These are phyloP conservation scores for Xylariales sp. DNA, from an alignment of 2,329 filamentous ascomycete species.

Conservation along the genomic window DNA sequence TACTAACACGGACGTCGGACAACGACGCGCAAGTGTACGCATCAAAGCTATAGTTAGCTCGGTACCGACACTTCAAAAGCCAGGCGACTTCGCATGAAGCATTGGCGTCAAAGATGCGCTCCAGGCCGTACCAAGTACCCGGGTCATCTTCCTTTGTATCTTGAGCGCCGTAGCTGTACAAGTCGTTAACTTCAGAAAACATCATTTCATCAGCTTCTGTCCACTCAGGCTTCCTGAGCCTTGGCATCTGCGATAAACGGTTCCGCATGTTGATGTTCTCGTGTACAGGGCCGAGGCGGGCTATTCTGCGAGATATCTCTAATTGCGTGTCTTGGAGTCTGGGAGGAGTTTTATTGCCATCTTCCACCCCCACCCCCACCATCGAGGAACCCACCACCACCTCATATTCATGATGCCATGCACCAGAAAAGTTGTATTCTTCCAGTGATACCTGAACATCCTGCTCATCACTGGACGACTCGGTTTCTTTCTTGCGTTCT, in stretches of 20 bases:
- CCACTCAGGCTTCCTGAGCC: background rate
- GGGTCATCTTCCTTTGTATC: background rate
- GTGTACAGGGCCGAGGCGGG: background rate
- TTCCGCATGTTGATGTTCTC: background rate
- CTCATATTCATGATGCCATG: no score
- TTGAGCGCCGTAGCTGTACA: background rate
- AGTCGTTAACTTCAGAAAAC: no score
- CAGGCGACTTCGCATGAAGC: background rate
- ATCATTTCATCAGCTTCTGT: no score
- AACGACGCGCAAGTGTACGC: background rate
- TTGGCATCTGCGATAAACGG: background rate
- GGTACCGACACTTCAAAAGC: background rate
- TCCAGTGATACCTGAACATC: no score
- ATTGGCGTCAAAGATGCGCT: background rate
- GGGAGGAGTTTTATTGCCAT: no score
- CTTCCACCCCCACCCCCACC: background rate
- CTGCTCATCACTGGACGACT: background rate
- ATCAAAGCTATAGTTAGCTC: conserved; percentile 1
- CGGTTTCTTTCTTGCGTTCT: background rate
- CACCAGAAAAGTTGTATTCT: no score
- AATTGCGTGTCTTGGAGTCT: background rate
- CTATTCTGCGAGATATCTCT: background rate
- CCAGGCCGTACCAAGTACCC: conserved; percentile 2
- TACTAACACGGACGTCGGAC: background rate
- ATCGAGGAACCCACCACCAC: background rate